These are phyloP conservation scores for Agastache rugosa DNA, from an alignment of 257 asterid species.

Conservation along the genomic window DNA sequence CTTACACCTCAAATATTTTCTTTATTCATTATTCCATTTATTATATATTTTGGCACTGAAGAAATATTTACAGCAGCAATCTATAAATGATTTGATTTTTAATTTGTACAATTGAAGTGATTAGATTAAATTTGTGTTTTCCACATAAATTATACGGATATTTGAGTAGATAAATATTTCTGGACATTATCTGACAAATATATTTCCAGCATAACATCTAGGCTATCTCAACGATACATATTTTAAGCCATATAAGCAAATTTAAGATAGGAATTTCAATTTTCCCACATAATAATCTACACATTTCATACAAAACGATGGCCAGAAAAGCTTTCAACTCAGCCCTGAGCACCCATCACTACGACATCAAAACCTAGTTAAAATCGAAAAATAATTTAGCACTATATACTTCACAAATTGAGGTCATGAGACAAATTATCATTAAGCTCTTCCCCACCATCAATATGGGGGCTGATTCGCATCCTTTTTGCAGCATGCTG, in stretches of 20 bases:
- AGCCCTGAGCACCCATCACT: not conserved
- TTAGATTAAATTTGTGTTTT: too few species aligned
- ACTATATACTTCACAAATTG: slow-evolving; percentile 45
- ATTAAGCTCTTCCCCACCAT: slow-evolving; percentile 44
- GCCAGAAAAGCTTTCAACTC: not conserved
- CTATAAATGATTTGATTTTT: too few species aligned
- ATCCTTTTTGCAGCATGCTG: slow-evolving; percentile 62
- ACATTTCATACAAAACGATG: not conserved
- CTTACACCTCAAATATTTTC: slow-evolving; percentile 3
- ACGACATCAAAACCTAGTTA: not conserved
- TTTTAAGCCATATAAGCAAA: not conserved
- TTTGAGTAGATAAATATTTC: too few species aligned
- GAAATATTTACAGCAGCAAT: not conserved
- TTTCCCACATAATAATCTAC: slow-evolving; percentile 15
- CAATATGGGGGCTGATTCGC: slow-evolving; percentile 43
- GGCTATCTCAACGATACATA: too few species aligned
- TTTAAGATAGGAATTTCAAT: not conserved
- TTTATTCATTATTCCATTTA: not conserved
- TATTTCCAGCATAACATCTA: too few species aligned
- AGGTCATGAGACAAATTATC: slow-evolving; percentile 45
- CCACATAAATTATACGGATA: too few species aligned
- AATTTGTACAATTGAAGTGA: too few species aligned
- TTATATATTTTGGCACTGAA: not conserved
- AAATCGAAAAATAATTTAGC: not conserved
- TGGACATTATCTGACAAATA: too few species aligned